phyloP scores from a whole-genome alignment of 371 early-diverging fungal genomes.

The Lichtheimia corymbifera region DNA sequence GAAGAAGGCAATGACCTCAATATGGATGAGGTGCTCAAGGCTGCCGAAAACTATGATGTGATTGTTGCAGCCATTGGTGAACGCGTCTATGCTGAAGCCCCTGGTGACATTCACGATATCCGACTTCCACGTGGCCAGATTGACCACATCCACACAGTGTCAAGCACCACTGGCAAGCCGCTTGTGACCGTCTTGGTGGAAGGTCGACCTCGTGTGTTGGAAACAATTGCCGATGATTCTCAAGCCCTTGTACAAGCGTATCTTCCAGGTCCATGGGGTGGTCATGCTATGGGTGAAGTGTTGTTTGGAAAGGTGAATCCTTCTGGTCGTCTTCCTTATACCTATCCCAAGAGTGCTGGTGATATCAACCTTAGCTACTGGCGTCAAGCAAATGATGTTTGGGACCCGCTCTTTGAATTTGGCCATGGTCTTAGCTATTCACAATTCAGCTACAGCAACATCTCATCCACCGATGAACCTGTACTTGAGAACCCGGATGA shows the following conservation, averaged over 20 bases:
- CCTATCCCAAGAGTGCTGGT: constrained; percentile 56
- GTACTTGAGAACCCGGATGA: background rate
- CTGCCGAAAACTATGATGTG: constrained; percentile 36
- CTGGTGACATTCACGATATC: constrained; percentile 60
- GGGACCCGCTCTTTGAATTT: constrained; percentile 60
- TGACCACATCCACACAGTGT: constrained; percentile 29
- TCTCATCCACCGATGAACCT: constrained; percentile 10
- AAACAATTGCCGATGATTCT: constrained; percentile 37
- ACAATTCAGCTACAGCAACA: constrained; percentile 45
- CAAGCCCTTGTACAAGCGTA: constrained; percentile 54
- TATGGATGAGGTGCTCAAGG: constrained; percentile 30
- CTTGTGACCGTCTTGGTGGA: constrained; percentile 54
- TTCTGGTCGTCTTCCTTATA: constrained; percentile 51
- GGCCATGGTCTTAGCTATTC: constrained; percentile 67
- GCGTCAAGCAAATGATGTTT: constrained; percentile 32
- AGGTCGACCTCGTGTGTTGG: constrained; percentile 61
- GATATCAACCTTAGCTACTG: constrained; percentile 36
- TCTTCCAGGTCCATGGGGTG: constrained; percentile 65
- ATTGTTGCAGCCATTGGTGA: constrained; percentile 54
- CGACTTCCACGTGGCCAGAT: constrained; percentile 53
- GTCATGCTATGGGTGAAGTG: constrained; percentile 56
- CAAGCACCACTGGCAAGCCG: constrained; percentile 26
- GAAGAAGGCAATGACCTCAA: constrained; percentile 32
- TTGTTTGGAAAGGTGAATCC: constrained; percentile 55
- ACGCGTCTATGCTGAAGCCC: constrained; percentile 51